phyloP scores from a whole-genome alignment of 495 filamentous ascomycete species.

The Elaphomyces granulatus region DNA sequence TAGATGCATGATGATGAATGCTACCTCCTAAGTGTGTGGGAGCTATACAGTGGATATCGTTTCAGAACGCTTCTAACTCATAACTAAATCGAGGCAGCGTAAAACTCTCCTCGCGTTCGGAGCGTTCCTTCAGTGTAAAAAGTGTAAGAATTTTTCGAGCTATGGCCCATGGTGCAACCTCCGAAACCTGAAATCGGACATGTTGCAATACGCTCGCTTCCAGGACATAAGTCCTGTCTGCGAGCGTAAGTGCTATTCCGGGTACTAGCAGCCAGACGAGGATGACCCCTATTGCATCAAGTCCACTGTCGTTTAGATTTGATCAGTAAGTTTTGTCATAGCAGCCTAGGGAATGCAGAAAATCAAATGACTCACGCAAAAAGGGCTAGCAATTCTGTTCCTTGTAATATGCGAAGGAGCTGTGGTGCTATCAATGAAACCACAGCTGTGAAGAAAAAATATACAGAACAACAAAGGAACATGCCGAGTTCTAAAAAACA shows the following conservation, averaged over 20 bases:
- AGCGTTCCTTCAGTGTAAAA: no score
- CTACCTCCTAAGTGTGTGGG: no score
- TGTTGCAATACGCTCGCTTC: constrained; percentile 20
- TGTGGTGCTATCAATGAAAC: constrained; percentile 8
- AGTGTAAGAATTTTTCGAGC: no score
- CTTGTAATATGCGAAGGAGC: constrained; percentile 4
- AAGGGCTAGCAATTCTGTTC: constrained; percentile 6
- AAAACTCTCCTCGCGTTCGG: no score
- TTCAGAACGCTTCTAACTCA: no score
- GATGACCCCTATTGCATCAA: constrained; percentile 8
- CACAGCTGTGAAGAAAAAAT: constrained; percentile 6
- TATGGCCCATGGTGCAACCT: constrained; percentile 17
- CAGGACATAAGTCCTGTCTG: constrained; percentile 12
- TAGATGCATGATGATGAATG: no score
- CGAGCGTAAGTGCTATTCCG: constrained; percentile 7
- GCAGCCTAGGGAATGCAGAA: not conserved
- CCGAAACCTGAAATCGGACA: constrained; percentile 18
- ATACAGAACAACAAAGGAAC: constrained; percentile 8
- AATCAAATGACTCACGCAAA: constrained; percentile 9
- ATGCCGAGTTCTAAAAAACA: constrained; percentile 10
- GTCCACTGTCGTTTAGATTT: constrained; percentile 3
- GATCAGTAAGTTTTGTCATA: constrained; percentile 1
- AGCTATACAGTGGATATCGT: no score
- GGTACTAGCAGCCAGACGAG: constrained; percentile 13
- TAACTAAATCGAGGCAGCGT: no score